Conservation (phyloP, 2,329 filamentous ascomycete genomes). For the Cladosporium halotolerans region DNA sequence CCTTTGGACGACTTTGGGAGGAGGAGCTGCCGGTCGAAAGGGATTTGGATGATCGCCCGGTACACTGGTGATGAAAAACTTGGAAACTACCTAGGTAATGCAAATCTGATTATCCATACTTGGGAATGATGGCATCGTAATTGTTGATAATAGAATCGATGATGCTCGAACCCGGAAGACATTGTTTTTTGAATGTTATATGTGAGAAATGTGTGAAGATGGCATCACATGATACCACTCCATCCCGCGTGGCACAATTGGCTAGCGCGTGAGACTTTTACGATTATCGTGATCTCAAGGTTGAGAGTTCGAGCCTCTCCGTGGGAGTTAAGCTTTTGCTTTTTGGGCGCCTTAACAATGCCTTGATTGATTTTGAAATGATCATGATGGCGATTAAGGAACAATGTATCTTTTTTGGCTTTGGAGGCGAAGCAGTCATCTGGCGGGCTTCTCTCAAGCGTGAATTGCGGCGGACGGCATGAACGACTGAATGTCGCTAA, state of each 20-base stretch:
- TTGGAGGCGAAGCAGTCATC: neutral
- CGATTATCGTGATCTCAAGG: constrained; percentile 25
- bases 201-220: neutral
- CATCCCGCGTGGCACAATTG: constrained; percentile 31
- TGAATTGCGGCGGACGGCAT: neutral
- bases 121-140: no score
- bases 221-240: constrained; percentile 2
- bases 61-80: no score
- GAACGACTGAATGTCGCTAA: no score
- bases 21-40: no score
- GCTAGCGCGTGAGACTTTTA: constrained; percentile 34
- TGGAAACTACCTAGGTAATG: no score
- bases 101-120: no score
- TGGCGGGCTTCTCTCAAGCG: neutral
- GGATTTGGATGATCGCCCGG: no score
- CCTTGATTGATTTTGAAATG: neutral
- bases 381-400: neutral
- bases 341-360: neutral
- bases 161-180: neutral
- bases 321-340: constrained; percentile 17
- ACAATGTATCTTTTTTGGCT: neutral
- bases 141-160: no score
- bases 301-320: constrained; percentile 30
- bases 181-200: neutral
- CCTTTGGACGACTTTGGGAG: no score